Evolutionary conservation across 805 yeast genomes (phyloP).

Genomic region (Lipomyces mesembrius): DNA sequence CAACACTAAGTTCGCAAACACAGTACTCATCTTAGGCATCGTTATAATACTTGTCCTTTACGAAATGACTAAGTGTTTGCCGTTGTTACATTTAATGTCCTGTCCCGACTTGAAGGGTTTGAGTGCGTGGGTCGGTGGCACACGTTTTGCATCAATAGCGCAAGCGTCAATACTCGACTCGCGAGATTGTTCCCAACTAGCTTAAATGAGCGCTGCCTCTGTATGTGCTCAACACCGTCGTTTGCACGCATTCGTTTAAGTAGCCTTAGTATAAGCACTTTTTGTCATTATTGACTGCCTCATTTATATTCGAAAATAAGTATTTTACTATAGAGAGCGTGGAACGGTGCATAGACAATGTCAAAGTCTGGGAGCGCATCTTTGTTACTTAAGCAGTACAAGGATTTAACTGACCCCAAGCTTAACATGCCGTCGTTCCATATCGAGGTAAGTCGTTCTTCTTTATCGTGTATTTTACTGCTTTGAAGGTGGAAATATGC

Average conservation of each 20-base stretch:
- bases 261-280: no score
- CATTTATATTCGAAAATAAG: not conserved
- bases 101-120: not conserved
- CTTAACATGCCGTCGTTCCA: conserved; percentile 75
- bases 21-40: conserved; percentile 43
- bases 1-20: not conserved
- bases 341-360: conserved; percentile 6
- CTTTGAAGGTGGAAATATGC: not conserved
- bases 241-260: no score
- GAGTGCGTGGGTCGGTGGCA: not conserved
- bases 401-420: conserved; percentile 91
- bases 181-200: not conserved
- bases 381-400: conserved; percentile 86
- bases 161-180: not conserved
- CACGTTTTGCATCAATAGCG: not conserved
- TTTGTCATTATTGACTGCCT: not conserved
- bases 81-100: not conserved
- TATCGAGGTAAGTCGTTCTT: conserved; percentile 52
- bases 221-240: no score
- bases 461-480: not conserved
- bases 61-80: not conserved
- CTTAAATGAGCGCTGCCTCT: not conserved
- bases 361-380: conserved; percentile 55
- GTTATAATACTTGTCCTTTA: not conserved
- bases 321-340: not conserved